Percentiles rank a stretch among this genome's conserved stretches.
Evolutionary conservation across 2,329 filamentous ascomycete genomes (phyloP).

Genomic region (Sclerotiophoma versabilis): DNA sequence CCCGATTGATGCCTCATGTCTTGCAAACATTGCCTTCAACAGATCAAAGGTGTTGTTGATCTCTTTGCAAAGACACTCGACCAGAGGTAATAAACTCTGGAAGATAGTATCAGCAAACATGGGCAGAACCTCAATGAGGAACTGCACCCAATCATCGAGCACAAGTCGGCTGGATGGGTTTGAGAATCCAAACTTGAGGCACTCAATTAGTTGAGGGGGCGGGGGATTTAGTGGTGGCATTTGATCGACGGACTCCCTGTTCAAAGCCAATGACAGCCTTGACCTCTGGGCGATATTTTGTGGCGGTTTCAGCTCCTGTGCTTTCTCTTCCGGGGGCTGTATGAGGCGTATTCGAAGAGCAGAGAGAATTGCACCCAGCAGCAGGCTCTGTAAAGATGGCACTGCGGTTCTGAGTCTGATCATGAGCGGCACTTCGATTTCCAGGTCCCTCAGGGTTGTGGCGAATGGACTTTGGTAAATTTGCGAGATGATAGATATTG

Average conservation of each 20-base stretch:
- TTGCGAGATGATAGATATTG: slow-evolving; percentile 69
- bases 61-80: slow-evolving; percentile 85
- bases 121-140: slow-evolving; percentile 82
- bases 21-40: slow-evolving; percentile 69
- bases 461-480: slow-evolving; percentile 71
- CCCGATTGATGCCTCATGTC: slow-evolving; percentile 36
- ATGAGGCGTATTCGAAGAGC: slow-evolving; percentile 68
- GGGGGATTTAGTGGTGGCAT: slow-evolving; percentile 53
- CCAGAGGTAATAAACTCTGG: slow-evolving; percentile 86
- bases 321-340: slow-evolving; percentile 28
- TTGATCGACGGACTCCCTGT: slow-evolving; percentile 40
- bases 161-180: slow-evolving; percentile 76
- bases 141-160: slow-evolving; percentile 89
- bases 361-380: slow-evolving; percentile 80
- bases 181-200: slow-evolving; percentile 80
- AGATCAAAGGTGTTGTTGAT: slow-evolving; percentile 75
- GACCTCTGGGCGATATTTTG: slow-evolving; percentile 35
- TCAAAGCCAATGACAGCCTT: slow-evolving; percentile 40
- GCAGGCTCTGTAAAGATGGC: slow-evolving; percentile 76
- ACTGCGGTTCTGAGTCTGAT: slow-evolving; percentile 65
- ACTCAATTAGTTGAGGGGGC: slow-evolving; percentile 80
- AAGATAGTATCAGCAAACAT: slow-evolving; percentile 86
- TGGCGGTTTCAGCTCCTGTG: slow-evolving; percentile 29
- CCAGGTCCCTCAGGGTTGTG: slow-evolving; percentile 64
- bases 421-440: slow-evolving; percentile 75